These are phyloP conservation scores for Backusella mclennaniae DNA, from an alignment of 192 early-diverging fungal species.

Conservation along the genomic window DNA sequence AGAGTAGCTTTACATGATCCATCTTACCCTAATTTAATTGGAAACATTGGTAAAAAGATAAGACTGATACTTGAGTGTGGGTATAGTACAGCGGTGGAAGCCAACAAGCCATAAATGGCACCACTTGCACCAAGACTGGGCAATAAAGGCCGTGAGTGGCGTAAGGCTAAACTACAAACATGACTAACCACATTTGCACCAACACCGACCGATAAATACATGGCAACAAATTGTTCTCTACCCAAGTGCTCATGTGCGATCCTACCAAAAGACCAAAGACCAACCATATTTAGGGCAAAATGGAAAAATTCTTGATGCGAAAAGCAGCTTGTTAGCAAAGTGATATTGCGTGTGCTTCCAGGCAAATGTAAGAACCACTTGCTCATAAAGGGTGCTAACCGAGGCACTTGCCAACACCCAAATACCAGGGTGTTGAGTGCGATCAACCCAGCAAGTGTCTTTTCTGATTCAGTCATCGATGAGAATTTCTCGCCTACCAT, in stretches of 20 bases:
- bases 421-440: conserved; percentile 76
- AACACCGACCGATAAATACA: conserved; percentile 75
- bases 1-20: neutral
- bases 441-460: conserved; percentile 47
- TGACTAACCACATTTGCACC: conserved; percentile 68
- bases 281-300: conserved; percentile 81
- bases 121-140: conserved; percentile 84
- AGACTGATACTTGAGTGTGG: conserved; percentile 58
- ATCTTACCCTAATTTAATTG: conserved; percentile 35
- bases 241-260: conserved; percentile 52
- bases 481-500: conserved; percentile 11
- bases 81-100: conserved; percentile 52
- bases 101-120: conserved; percentile 72
- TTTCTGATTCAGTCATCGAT: conserved; percentile 13
- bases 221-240: conserved; percentile 71
- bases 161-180: conserved; percentile 42
- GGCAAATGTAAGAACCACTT: conserved; percentile 81
- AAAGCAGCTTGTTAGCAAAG: conserved; percentile 77
- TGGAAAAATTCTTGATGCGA: conserved; percentile 75
- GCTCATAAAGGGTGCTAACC: conserved; percentile 66
- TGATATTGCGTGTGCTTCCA: conserved; percentile 60
- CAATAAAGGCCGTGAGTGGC: conserved; percentile 41
- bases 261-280: conserved; percentile 64
- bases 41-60: conserved; percentile 61
- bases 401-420: conserved; percentile 67